phyloP scores from a whole-genome alignment of 805 yeast genomes.

The Candida ovalis region DNA sequence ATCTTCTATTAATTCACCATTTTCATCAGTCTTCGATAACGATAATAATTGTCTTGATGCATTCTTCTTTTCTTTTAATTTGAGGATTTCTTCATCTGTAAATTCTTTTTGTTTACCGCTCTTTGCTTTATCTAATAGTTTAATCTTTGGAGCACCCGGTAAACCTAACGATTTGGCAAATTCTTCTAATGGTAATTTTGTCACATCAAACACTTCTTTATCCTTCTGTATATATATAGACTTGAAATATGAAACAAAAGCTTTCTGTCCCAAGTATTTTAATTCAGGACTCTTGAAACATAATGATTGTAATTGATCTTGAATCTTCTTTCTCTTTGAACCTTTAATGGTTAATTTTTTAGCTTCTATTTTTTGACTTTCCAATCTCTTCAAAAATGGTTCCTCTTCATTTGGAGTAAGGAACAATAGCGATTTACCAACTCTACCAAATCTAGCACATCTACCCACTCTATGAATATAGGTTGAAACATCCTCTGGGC shows the following conservation, averaged over 20 bases:
- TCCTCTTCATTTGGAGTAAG: slow-evolving; percentile 80
- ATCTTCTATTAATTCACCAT: slow-evolving; percentile 52
- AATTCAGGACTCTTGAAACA: slow-evolving; percentile 89
- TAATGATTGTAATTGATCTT: slow-evolving; percentile 80
- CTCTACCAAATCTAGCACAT: slow-evolving; percentile 81
- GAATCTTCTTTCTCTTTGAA: slow-evolving; percentile 68
- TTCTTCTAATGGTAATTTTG: slow-evolving; percentile 72
- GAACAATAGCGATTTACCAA: slow-evolving; percentile 79
- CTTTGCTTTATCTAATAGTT: slow-evolving; percentile 46
- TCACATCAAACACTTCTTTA: slow-evolving; percentile 77
- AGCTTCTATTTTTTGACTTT: slow-evolving; percentile 61
- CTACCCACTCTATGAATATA: slow-evolving; percentile 91
- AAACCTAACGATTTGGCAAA: slow-evolving; percentile 87
- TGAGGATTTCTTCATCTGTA: slow-evolving; percentile 34
- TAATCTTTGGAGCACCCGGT: slow-evolving; percentile 94
- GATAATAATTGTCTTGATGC: slow-evolving; percentile 66
- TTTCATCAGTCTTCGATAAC: slow-evolving; percentile 53
- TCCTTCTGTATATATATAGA: slow-evolving; percentile 85
- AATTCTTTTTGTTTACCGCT: slow-evolving; percentile 37
- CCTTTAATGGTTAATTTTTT: slow-evolving; percentile 71
- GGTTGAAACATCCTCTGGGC: slow-evolving; percentile 87
- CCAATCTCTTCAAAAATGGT: slow-evolving; percentile 63
- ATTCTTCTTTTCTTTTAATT: slow-evolving; percentile 72
- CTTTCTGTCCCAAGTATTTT: slow-evolving; percentile 92
- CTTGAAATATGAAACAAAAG: slow-evolving; percentile 86